These are phyloP conservation scores for Alternaria incomplexa DNA, from an alignment of 2,329 filamentous ascomycete genomes.

Conservation along the genomic window DNA sequence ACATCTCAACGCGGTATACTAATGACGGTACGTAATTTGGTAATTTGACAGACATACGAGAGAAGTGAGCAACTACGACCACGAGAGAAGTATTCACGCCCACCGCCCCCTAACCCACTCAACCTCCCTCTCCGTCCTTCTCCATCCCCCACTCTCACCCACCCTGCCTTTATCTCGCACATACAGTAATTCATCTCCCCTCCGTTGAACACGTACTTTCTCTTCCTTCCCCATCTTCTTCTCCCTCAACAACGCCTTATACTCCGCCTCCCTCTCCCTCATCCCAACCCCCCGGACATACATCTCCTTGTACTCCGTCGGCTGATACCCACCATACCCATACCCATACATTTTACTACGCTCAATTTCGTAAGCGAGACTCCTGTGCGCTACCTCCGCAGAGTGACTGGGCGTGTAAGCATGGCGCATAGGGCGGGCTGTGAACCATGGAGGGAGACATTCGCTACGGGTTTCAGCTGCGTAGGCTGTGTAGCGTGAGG, in stretches of 20 bases:
- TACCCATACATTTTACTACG: neutral
- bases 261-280: no score
- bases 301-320: neutral
- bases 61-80: neutral
- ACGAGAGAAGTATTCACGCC: neutral
- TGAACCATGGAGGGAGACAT: neutral
- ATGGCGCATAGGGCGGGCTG: neutral
- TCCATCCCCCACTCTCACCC: neutral
- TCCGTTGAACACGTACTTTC: neutral
- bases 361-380: neutral
- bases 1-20: no score
- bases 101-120: neutral
- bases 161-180: neutral
- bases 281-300: no score
- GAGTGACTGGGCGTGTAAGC: neutral
- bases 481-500: neutral
- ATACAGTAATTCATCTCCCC: neutral
- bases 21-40: no score
- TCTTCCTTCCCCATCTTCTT: neutral
- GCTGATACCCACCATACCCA: neutral
- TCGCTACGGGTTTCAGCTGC: neutral
- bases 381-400: neutral
- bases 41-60: no score
- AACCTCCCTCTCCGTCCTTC: neutral
- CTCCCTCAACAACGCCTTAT: neutral